Evolutionary conservation across 2,329 filamentous ascomycete genomes (phyloP).

Genomic region (Colletotrichum viniferum): DNA sequence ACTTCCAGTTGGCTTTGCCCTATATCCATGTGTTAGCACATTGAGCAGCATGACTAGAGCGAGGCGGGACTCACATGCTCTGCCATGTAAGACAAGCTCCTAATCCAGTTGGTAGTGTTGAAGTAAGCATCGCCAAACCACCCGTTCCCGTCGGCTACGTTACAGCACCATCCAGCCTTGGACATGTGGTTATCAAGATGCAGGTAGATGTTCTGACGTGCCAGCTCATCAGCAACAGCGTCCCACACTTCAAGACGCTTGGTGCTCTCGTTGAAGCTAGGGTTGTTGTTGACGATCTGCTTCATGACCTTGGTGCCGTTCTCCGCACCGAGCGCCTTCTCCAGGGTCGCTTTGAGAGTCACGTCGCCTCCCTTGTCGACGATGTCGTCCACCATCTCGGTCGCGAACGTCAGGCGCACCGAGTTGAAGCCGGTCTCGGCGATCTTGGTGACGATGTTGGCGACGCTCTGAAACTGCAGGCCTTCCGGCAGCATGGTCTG

Average conservation of each 20-base stretch:
- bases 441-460: constrained; percentile 51
- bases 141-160: constrained; percentile 46
- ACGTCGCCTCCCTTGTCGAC: constrained; percentile 41
- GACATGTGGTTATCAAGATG: constrained; percentile 56
- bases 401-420: constrained; percentile 59
- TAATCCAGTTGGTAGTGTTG: constrained; percentile 55
- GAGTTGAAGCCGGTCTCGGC: constrained; percentile 59
- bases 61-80: constrained; percentile 41
- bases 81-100: constrained; percentile 56
- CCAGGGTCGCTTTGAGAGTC: constrained; percentile 40
- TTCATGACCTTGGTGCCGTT: constrained; percentile 51
- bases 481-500: constrained; percentile 63
- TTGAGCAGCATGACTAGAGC: neutral
- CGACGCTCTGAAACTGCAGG: constrained; percentile 56
- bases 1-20: constrained; percentile 39
- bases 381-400: constrained; percentile 59
- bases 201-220: constrained; percentile 50
- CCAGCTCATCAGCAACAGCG: constrained; percentile 55
- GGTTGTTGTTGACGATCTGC: constrained; percentile 54
- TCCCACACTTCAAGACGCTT: constrained; percentile 57
- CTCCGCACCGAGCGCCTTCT: constrained; percentile 42
- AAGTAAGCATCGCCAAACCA: constrained; percentile 60
- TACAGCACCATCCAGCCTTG: constrained; percentile 53
- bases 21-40: constrained; percentile 13
- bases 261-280: constrained; percentile 48